A percentile compares a stretch with the other conserved stretches of the same genome.
These are phyloP conservation scores for Viola pubescens DNA, from an alignment of 441 rosid genomes.

Conservation along the genomic window DNA sequence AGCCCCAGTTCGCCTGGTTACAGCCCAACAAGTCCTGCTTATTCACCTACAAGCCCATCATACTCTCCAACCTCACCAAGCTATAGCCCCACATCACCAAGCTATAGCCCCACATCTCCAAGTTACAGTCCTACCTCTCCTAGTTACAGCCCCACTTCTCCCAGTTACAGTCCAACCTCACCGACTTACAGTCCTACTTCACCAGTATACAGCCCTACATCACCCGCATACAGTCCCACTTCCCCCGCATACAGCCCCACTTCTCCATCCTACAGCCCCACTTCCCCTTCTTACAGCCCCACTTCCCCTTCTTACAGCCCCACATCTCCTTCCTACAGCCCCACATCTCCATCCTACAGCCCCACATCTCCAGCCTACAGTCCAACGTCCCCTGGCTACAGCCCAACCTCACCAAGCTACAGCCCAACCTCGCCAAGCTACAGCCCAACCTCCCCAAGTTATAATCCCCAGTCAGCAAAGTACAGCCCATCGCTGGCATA, in stretches of 20 bases:
- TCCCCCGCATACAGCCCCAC: constrained; percentile 71
- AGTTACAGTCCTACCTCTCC: constrained; percentile 63
- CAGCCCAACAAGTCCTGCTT: constrained; percentile 58
- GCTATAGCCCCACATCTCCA: constrained; percentile 82
- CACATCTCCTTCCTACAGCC: constrained; percentile 74
- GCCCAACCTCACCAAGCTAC: constrained; percentile 41
- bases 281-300: constrained; percentile 39
- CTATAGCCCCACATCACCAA: constrained; percentile 80
- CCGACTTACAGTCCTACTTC: constrained; percentile 80
- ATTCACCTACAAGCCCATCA: constrained; percentile 45
- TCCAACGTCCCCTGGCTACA: constrained; percentile 59
- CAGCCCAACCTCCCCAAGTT: constrained; percentile 75
- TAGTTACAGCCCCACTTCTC: constrained; percentile 77
- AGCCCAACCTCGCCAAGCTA: constrained; percentile 46
- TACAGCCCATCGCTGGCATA: constrained; percentile 79
- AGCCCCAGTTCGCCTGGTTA: constrained; percentile 48
- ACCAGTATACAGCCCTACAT: constrained; percentile 75
- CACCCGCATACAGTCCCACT: constrained; percentile 78
- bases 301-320: constrained; percentile 60
- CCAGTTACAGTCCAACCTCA: constrained; percentile 66
- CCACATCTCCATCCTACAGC: constrained; percentile 71
- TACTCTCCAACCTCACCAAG: constrained; percentile 87
- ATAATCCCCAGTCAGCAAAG: constrained; percentile 76
- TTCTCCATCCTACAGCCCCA: constrained; percentile 52
- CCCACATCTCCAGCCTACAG: constrained; percentile 70